Percentiles rank a stretch among this genome's conserved stretches.
Evolutionary conservation across 345 rosid genomes (phyloP).

Genomic region (Hibiscus mutabilis): DNA sequence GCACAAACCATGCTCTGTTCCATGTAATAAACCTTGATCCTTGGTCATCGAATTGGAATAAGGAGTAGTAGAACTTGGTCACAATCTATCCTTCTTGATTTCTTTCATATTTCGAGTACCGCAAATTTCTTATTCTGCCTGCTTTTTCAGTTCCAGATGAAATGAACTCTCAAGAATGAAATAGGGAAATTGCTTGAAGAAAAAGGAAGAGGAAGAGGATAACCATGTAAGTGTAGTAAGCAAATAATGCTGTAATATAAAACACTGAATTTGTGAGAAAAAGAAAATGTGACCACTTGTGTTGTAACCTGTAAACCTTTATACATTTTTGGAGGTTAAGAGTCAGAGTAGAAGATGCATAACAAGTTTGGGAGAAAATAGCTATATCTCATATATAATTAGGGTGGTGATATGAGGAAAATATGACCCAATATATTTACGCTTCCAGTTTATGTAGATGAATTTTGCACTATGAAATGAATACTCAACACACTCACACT

Average conservation of each 20-base stretch:
- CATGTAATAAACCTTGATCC: slow-evolving; percentile 2
- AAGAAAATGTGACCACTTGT: neutral
- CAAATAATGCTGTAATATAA: neutral
- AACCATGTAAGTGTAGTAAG: neutral
- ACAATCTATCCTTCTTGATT: neutral
- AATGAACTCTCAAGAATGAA: neutral
- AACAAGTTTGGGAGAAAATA: too few species aligned
- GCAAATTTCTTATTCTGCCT: neutral
- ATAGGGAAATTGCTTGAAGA: neutral
- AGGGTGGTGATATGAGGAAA: too few species aligned
- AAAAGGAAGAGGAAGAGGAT: neutral
- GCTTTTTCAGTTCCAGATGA: neutral
- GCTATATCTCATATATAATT: too few species aligned
- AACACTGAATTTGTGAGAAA: neutral
- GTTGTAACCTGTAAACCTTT: too few species aligned
- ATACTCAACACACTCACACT: too few species aligned
- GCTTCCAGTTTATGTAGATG: too few species aligned
- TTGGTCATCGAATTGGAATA: neutral
- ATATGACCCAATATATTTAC: too few species aligned
- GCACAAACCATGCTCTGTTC: neutral
- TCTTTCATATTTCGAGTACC: neutral
- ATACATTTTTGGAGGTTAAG: too few species aligned
- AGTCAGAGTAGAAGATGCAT: too few species aligned
- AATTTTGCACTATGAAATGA: too few species aligned
- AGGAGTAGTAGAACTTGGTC: neutral